These are phyloP conservation scores for Penicillium sp. DNA, from an alignment of 2,329 filamentous ascomycete genomes.

Conservation along the genomic window DNA sequence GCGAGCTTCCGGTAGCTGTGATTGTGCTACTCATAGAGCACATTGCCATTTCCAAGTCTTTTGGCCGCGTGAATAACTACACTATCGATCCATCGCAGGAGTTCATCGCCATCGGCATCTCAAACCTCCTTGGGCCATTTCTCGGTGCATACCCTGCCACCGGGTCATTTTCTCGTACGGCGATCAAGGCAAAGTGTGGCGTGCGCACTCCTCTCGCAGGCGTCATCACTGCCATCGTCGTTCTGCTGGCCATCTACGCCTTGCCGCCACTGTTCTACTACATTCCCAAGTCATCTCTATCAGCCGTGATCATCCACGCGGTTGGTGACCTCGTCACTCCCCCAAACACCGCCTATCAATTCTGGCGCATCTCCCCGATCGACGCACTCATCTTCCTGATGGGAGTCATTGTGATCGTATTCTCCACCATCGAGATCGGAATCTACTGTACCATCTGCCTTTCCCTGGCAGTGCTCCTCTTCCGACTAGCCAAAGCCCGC, in stretches of 20 bases:
- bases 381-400: constrained; percentile 88
- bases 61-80: constrained; percentile 90
- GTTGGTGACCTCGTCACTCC: constrained; percentile 85
- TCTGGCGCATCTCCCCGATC: constrained; percentile 84
- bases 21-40: constrained; percentile 91
- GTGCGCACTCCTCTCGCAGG: constrained; percentile 85
- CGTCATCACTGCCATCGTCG: constrained; percentile 76
- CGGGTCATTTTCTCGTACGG: constrained; percentile 88
- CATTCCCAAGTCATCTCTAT: constrained; percentile 73
- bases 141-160: constrained; percentile 85
- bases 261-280: constrained; percentile 85
- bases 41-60: constrained; percentile 92
- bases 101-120: constrained; percentile 87
- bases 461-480: constrained; percentile 72
- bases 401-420: constrained; percentile 82
- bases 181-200: constrained; percentile 91
- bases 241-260: constrained; percentile 81
- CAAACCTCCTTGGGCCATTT: constrained; percentile 83
- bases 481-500: constrained; percentile 72
- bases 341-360: constrained; percentile 82
- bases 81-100: constrained; percentile 90
- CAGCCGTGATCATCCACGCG: constrained; percentile 89
- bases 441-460: constrained; percentile 78
- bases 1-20: constrained; percentile 73
- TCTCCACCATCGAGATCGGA: constrained; percentile 82